Percentiles rank a stretch among this genome's conserved stretches.
phyloP scores from a whole-genome alignment of 345 rosid species.

The Mangifera indica region DNA sequence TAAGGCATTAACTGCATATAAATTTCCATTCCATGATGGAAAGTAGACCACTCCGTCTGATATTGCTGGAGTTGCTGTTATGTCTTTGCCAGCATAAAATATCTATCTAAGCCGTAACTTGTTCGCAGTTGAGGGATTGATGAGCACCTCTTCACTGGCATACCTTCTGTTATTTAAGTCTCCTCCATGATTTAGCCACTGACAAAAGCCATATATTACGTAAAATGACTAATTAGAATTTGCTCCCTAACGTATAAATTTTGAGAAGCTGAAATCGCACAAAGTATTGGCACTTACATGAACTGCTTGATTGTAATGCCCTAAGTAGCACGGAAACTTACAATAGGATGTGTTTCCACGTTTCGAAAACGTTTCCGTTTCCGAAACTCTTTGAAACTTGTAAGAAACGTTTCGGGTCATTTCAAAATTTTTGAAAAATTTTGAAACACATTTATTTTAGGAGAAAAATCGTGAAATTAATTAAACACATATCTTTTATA shows the following conservation, averaged over 20 bases:
- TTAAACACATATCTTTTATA: too few relatives aligned
- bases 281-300: constrained; percentile 9
- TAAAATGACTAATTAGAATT: too few relatives aligned
- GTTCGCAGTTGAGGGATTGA: constrained; percentile 26
- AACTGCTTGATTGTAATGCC: not conserved
- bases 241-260: too few relatives aligned
- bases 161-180: constrained; percentile 33
- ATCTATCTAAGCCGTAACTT: constrained; percentile 37
- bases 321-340: too few relatives aligned
- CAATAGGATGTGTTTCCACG: too few relatives aligned
- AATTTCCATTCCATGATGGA: constrained; percentile 53
- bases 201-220: not conserved
- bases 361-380: too few relatives aligned
- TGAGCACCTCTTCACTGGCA: constrained; percentile 25
- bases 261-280: not conserved
- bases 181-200: constrained; percentile 54
- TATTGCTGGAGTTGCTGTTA: constrained; percentile 46
- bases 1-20: constrained; percentile 49
- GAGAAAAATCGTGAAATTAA: too few relatives aligned
- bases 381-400: too few relatives aligned
- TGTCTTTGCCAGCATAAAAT: constrained; percentile 48
- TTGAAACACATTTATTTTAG: too few relatives aligned
- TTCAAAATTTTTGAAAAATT: too few relatives aligned
- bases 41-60: constrained; percentile 40
- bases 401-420: too few relatives aligned